Evolutionary conservation across 2,329 filamentous ascomycete species (phyloP).

Genomic region (Xylaria sp.): DNA sequence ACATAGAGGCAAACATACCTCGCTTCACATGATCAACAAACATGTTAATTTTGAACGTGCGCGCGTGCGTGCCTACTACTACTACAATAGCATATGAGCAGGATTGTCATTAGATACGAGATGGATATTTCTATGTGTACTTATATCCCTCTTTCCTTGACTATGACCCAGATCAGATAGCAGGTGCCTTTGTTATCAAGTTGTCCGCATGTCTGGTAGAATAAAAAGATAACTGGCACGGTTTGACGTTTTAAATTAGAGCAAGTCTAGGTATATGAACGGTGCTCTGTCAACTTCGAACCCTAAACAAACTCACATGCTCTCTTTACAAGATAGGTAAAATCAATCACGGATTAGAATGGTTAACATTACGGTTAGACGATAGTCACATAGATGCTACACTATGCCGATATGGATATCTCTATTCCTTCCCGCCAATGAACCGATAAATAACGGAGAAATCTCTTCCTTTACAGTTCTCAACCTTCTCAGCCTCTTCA

Average conservation of each 20-base stretch:
- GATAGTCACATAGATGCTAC: neutral
- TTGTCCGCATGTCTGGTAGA: neutral
- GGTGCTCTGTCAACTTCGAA: neutral
- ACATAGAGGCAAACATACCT: neutral
- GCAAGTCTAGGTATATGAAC: neutral
- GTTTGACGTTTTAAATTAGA: neutral
- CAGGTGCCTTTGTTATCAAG: neutral
- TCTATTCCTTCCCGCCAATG: slow-evolving; percentile 64
- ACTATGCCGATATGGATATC: neutral
- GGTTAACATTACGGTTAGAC: neutral
- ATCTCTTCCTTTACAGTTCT: slow-evolving; percentile 74
- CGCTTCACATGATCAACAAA: neutral
- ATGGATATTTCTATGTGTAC: too few species aligned
- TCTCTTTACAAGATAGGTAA: neutral
- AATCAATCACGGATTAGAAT: neutral
- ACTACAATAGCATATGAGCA: neutral
- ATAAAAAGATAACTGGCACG: neutral
- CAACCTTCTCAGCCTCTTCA: slow-evolving; percentile 68
- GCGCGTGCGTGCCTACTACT: neutral
- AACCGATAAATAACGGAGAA: slow-evolving; percentile 86
- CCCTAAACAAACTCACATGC: neutral
- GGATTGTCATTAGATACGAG: too few species aligned
- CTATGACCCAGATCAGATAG: neutral
- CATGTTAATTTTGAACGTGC: neutral
- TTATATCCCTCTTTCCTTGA: neutral